Base-by-base conservation (phyloP, 352 stramenopile species). In the Globisporangium paroecandrum region DNA sequence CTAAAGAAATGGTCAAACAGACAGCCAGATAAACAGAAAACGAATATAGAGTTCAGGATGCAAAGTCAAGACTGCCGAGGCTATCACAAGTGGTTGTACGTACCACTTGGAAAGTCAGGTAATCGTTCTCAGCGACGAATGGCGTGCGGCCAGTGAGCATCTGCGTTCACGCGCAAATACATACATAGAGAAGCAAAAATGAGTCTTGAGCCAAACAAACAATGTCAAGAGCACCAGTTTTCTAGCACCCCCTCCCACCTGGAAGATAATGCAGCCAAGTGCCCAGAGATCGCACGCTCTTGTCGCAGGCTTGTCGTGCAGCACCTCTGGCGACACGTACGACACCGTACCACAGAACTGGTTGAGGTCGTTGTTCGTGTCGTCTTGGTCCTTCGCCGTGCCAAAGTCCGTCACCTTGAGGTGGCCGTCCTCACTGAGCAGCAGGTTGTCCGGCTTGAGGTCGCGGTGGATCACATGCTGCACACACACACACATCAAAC, bases 381-480 rank as follows among this genome's bases (percentile, higher is more conserved):
- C 85, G 25, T 93, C 81, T 78, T 89, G 84, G 55, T 93, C 86
- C 86, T 92, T 94, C 61, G 89, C 85, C 15, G 87, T 95, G 34
- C 91, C 91, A 66, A 97, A 97, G 72, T 97, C 91, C 12, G 89
- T 95, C 58, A 97, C 76, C 71, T 97, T 97, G 54, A 97, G 70
- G 64, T 97, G 89, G 47, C 91, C 91, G 53, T 85, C 72, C 38
- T 81, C 72, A 62, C 80, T 92, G 9, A 97, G 72, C 4, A 97
- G 77, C 34, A 97, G 74, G 64, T 97, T 97, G 64, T 97, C 91
- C 12, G 91, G 91, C 68, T 97, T 97, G 64, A 99, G 97, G 79
- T 99, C 97, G 47, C 97, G 76, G 70, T 99, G 97, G 55, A 99
- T 95, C 41, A 99, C 82, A 71, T 93, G 85, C 77, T 98, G 75